These are phyloP conservation scores for Peniophora sp. DNA, from an alignment of 1,284 basidiomycete genomes.

Conservation along the genomic window DNA sequence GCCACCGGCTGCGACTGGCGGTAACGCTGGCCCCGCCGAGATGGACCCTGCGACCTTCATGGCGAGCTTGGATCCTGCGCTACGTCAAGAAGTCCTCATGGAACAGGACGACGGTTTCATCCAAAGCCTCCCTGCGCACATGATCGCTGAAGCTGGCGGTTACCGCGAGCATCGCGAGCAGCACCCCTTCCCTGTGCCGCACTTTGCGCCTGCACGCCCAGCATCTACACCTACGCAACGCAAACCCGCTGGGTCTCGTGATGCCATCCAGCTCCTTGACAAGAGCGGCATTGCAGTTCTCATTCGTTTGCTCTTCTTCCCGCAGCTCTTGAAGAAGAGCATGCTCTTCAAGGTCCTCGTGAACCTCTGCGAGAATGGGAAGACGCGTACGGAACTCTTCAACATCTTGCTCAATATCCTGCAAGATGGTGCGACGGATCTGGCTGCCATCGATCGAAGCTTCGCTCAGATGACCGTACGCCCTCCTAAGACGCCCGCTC, in stretches of 20 bases:
- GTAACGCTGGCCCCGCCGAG: slow-evolving; percentile 50
- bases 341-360: slow-evolving; percentile 86
- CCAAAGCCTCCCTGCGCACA: slow-evolving; percentile 71
- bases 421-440: slow-evolving; percentile 91
- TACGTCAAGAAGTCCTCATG: slow-evolving; percentile 81
- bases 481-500: slow-evolving; percentile 44
- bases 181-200: slow-evolving; percentile 15
- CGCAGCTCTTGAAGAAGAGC: slow-evolving; percentile 83
- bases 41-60: slow-evolving; percentile 86
- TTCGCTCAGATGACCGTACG: slow-evolving; percentile 89
- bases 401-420: slow-evolving; percentile 88
- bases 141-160: slow-evolving; percentile 73
- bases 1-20: slow-evolving; percentile 22
- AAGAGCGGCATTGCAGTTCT: slow-evolving; percentile 86
- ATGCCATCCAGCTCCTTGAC: slow-evolving; percentile 93
- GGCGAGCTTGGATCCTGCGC: slow-evolving; percentile 76
- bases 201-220: slow-evolving; percentile 9
- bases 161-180: slow-evolving; percentile 49
- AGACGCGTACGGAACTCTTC: slow-evolving; percentile 88
- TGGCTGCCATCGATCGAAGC: slow-evolving; percentile 87
- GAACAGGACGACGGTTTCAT: slow-evolving; percentile 83
- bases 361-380: slow-evolving; percentile 93
- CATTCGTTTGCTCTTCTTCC: slow-evolving; percentile 93
- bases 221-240: slow-evolving; percentile 26
- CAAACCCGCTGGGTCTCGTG: slow-evolving; percentile 55